Evolutionary conservation across 2,329 filamentous ascomycete genomes (phyloP).

Genomic region (Alternaria arborescens): DNA sequence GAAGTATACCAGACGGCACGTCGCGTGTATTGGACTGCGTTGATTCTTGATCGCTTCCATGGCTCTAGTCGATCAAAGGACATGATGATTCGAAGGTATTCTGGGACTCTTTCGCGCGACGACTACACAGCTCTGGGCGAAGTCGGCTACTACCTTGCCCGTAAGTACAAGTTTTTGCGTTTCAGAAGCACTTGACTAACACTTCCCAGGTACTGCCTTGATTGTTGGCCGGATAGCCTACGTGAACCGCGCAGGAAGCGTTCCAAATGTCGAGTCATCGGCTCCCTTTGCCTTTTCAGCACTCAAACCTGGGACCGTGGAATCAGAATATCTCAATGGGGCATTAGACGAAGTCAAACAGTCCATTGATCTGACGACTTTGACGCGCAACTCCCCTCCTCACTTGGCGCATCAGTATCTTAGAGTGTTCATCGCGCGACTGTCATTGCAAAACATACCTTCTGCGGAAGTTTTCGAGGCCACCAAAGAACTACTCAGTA

Average conservation of each 20-base stretch:
- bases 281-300: constrained; percentile 40
- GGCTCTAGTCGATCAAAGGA: constrained; percentile 46
- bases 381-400: constrained; percentile 41
- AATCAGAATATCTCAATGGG: constrained; percentile 40
- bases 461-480: constrained; percentile 37
- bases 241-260: constrained; percentile 38
- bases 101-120: constrained; percentile 43
- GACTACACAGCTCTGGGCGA: constrained; percentile 45
- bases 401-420: constrained; percentile 50
- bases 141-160: constrained; percentile 46
- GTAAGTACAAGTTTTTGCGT: constrained; percentile 31
- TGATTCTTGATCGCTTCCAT: constrained; percentile 51
- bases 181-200: constrained; percentile 11
- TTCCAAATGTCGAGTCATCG: constrained; percentile 42
- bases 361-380: constrained; percentile 41
- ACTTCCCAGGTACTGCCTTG: constrained; percentile 37
- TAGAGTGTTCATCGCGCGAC: constrained; percentile 44
- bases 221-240: constrained; percentile 44
- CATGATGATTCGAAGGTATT: constrained; percentile 42
- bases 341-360: constrained; percentile 44
- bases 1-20: constrained; percentile 43
- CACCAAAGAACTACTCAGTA: constrained; percentile 42
- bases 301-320: constrained; percentile 36
- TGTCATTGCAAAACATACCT: constrained; percentile 30
- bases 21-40: constrained; percentile 48